Conservation (phyloP, 163 green algal genomes). For the Scenedesmus sp. region DNA sequence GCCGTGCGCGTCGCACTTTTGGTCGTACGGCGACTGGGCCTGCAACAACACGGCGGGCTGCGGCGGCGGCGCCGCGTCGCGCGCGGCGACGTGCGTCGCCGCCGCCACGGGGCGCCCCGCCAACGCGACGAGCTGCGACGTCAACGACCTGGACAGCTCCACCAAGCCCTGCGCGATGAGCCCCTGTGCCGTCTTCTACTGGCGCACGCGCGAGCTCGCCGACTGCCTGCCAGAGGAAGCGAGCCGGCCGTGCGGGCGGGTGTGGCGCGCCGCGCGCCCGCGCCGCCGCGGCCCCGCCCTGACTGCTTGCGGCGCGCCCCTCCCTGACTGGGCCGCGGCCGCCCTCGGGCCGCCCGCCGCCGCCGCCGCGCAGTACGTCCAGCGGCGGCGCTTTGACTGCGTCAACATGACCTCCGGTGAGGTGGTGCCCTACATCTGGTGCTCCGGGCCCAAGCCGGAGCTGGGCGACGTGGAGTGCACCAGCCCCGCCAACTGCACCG, state of each 20-base stretch:
- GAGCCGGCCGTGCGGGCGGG: slow-evolving; percentile 19
- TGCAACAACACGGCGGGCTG: slow-evolving; percentile 34
- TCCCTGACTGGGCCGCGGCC: no score
- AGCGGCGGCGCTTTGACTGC: slow-evolving; percentile 35
- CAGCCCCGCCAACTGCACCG: neutral
- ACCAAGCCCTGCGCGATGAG: slow-evolving; percentile 26
- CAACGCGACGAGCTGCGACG: neutral
- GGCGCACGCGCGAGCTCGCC: slow-evolving; percentile 24
- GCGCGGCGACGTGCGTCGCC: slow-evolving; percentile 5
- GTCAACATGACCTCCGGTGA: slow-evolving; percentile 24
- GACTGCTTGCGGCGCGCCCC: no score
- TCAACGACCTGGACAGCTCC: neutral
- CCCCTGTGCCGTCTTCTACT: slow-evolving; percentile 25
- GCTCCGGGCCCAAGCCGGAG: slow-evolving; percentile 15
- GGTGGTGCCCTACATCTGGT: slow-evolving; percentile 23
- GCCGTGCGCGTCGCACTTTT: neutral
- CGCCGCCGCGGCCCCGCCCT: no score
- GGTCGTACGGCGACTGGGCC: slow-evolving; percentile 40
- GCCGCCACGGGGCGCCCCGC: neutral
- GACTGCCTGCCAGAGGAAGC: slow-evolving; percentile 37
- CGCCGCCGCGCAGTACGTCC: slow-evolving; percentile 20
- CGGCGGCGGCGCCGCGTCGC: slow-evolving; percentile 23
- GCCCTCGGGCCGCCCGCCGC: no score
- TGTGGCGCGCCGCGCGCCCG: no score
- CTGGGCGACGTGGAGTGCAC: slow-evolving; percentile 44